Evolutionary conservation across 495 filamentous ascomycete genomes (phyloP), one percentile per base, ranked within the genome.

Genomic region (Trypethelium eluteriae): DNA sequence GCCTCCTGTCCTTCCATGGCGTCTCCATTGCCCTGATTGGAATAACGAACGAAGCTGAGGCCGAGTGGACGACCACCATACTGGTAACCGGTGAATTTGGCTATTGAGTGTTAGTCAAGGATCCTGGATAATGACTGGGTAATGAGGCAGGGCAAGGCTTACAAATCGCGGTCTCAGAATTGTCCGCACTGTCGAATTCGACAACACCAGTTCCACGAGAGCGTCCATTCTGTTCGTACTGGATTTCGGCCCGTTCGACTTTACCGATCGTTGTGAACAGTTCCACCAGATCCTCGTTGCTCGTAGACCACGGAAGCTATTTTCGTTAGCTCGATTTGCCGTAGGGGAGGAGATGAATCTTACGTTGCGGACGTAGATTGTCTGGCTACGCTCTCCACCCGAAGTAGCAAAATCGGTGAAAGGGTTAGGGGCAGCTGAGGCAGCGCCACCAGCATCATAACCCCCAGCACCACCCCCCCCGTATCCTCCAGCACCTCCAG

Each of bases 201-300:
- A 98, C 95, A 53, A 98, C 94, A 74, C 94, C 94, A 61, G 90
- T 96, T 62, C 94, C 94, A 66, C 91, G 88, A 64, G 95, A 98
- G 70, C 94, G 91, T 59, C 94, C 93, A 73, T 95, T 96, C 7
- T 90, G 89, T 73, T 98, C 95, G 73, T 98, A 98, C 79, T 98
- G 95, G 62, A 98, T 98, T 80, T 98, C 95, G 11, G 94, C 94
- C 70, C 91, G 91, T 71, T 96, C 92, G 68, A 98, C 94, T 78
- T 96, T 96, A 57, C 93, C 94, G 74, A 98, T 98, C 5, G 94
- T 98, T 38, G 88, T 92, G 83, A 98, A 98, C 14, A 98, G 83
- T 73, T 98, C 94, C 59, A 97, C 84, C 3, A 98, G 78, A 76
- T 98, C 94, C 65, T 98, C 95, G 72, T 98, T 97, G 79, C 92